Evolutionary conservation across 208 protist species (phyloP), one percentile per base, ranked within the genome.

Genomic region (Trichomonas tenax): DNA sequence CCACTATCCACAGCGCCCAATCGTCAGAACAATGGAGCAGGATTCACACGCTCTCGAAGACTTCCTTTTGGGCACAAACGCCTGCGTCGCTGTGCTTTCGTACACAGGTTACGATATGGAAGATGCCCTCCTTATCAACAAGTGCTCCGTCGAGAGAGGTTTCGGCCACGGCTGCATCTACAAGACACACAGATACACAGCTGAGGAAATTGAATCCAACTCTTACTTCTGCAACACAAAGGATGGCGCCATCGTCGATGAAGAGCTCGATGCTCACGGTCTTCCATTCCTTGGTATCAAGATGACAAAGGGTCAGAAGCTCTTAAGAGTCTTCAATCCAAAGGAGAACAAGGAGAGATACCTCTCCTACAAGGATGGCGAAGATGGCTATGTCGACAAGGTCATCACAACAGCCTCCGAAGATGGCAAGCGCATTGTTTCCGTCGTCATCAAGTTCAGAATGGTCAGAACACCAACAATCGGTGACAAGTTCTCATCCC

Each of bases 91-190:
- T 40, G 99, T 99, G 96, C 97, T 99, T 96, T 98, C 99, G 34
- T 99, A 99, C 98, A 99, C 99, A 9, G 99, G 97, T 81, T 99
- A 99, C 97, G 99, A 99, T 98, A 99, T 99, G 99, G 99, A 99
- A 97, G 99, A 99, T 97, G 99, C 99, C 36, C 99, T 99, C 96
- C 99, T 99, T 86, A 97, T 99, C 96, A 99, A 99, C 97, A 99
- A 99, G 97, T 98, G 98, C 0, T 98, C 99, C 4, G 98, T 98
- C 48, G 99, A 99, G 97, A 97, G 99, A 82, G 99, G 99, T 44
- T 99, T 99, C 97, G 97, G 98, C 84, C 98, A 99, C 96, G 99
- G 98, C 21, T 98, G 97, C 51, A 98, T 99, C 49, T 99, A 99
- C 58, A 98, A 98, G 86, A 97, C 97, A 82, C 96, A 95, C 96